Evolutionary conservation across 352 stramenopile species (phyloP).

Genomic region (Phytophthora sansomeana): DNA sequence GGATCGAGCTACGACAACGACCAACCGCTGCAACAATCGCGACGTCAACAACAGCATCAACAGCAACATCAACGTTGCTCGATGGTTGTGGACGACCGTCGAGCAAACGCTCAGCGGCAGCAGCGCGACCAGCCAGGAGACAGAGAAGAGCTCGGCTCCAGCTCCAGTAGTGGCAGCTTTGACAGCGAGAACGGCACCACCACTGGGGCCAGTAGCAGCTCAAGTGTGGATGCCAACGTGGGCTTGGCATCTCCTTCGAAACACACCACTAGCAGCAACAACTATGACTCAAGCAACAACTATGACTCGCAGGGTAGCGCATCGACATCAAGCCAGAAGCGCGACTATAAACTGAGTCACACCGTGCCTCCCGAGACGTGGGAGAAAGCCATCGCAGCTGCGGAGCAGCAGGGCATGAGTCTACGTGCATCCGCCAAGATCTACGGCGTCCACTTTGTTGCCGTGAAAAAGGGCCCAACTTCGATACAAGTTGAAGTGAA

Average conservation of each 20-base stretch:
- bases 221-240: conserved; percentile 14
- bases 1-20: conserved; percentile 1
- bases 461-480: no score
- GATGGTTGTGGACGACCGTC: conserved; percentile 27
- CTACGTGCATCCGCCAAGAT: conserved; percentile 52
- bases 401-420: conserved; percentile 69
- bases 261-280: neutral
- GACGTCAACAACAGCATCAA: conserved; percentile 18
- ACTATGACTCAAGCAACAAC: no score
- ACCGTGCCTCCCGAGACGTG: conserved; percentile 63
- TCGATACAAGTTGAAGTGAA: neutral
- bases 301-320: conserved; percentile 14
- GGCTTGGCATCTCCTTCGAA: neutral
- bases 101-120: neutral
- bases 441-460: conserved; percentile 68
- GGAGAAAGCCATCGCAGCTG: conserved; percentile 67
- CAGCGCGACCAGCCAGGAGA: neutral
- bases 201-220: conserved; percentile 30
- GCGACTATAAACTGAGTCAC: conserved; percentile 59
- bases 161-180: conserved; percentile 21
- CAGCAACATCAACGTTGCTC: conserved; percentile 32
- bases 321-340: conserved; percentile 36
- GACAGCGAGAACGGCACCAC: conserved; percentile 32
- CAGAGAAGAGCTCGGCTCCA: conserved; percentile 24
- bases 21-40: conserved; percentile 12